phyloP scores from a whole-genome alignment of 2,329 filamentous ascomycete genomes.

The Cytospora leucostoma region DNA sequence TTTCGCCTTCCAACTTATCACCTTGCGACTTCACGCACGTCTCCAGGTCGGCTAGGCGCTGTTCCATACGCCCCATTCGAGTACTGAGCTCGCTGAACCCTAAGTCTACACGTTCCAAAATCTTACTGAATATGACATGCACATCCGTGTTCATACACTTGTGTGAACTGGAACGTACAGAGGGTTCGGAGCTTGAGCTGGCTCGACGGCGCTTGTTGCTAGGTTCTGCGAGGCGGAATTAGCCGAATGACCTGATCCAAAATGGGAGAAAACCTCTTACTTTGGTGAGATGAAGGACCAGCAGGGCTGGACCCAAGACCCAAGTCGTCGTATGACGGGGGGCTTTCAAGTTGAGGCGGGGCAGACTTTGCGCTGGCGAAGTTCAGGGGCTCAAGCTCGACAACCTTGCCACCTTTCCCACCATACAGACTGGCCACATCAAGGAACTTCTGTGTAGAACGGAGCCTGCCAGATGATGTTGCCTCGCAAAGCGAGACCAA shows the following conservation, averaged over 20 bases:
- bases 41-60: constrained; percentile 15
- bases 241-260: neutral
- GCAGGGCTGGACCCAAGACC: neutral
- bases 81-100: constrained; percentile 13
- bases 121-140: constrained; percentile 1
- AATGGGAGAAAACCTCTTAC: neutral
- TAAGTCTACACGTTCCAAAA: constrained; percentile 13
- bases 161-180: neutral
- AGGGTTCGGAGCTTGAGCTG: neutral
- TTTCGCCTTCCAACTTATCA: constrained; percentile 1
- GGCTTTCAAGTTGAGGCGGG: neutral
- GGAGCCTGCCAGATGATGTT: constrained; percentile 8
- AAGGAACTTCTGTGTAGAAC: constrained; percentile 5
- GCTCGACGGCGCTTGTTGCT: constrained; percentile 13
- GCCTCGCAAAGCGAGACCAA: constrained; percentile 5
- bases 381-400: neutral
- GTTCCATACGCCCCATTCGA: constrained; percentile 15
- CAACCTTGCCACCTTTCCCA: constrained; percentile 13
- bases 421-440: constrained; percentile 16
- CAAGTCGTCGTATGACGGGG: constrained; percentile 15
- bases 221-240: constrained; percentile 8
- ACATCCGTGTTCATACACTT: neutral
- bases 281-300: neutral
- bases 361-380: neutral
- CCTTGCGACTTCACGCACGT: constrained; percentile 2